phyloP scores from a whole-genome alignment of 768 basidiomycete species.

The Boletus reticuloceps region DNA sequence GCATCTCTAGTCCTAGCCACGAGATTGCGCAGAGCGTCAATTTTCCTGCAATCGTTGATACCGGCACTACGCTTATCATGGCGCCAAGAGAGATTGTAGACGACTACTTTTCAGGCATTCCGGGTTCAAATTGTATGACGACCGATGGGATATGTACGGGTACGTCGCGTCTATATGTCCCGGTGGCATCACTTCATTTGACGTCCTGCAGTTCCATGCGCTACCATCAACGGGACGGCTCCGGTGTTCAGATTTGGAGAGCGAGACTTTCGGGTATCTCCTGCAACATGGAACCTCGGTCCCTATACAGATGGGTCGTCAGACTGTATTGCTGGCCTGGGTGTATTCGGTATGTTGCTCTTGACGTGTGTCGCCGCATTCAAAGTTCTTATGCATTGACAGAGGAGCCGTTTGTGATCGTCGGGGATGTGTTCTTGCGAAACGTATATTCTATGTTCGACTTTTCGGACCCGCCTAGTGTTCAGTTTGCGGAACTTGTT shows the following conservation, averaged over 20 bases:
- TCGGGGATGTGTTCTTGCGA: slow-evolving; percentile 29
- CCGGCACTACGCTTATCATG: slow-evolving; percentile 25
- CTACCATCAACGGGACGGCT: slow-evolving; percentile 15
- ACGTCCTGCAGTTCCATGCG: slow-evolving; percentile 15
- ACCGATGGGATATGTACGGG: slow-evolving; percentile 31
- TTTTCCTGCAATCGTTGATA: slow-evolving; percentile 32
- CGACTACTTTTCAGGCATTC: slow-evolving; percentile 23
- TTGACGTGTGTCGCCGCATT: neutral
- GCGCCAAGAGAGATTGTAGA: slow-evolving; percentile 16
- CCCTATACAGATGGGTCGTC: slow-evolving; percentile 8
- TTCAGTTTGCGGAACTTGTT: slow-evolving; percentile 35
- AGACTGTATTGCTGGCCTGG: slow-evolving; percentile 33
- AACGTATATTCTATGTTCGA: slow-evolving; percentile 28
- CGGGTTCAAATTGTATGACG: slow-evolving; percentile 15
- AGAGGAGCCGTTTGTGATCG: slow-evolving; percentile 16
- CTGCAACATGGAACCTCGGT: slow-evolving; percentile 40
- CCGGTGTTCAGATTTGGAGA: slow-evolving; percentile 35
- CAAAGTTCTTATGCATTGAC: neutral
- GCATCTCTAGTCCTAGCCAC: neutral
- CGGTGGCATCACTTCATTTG: neutral
- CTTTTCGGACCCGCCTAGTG: slow-evolving; percentile 22
- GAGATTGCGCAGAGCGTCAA: neutral
- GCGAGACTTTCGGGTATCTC: slow-evolving; percentile 31
- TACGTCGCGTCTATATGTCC: slow-evolving; percentile 1
- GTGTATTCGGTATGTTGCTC: slow-evolving; percentile 6